These are phyloP conservation scores for Arachnomyces sp. DNA, from an alignment of 2,329 filamentous ascomycete genomes.

Conservation along the genomic window DNA sequence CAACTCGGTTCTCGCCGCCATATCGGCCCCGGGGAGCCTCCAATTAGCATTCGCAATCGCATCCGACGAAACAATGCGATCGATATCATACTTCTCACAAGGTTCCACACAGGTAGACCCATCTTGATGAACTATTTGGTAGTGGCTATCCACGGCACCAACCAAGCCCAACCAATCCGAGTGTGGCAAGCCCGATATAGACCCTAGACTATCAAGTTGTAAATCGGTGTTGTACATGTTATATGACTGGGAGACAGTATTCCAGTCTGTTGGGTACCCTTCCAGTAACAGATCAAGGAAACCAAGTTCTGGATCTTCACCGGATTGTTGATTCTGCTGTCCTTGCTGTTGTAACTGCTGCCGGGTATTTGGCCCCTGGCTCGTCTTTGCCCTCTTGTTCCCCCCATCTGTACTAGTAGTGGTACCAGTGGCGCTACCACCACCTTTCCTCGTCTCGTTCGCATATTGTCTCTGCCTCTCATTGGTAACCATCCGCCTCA, in stretches of 20 bases:
- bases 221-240: constrained; percentile 32
- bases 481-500: constrained; percentile 54
- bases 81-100: constrained; percentile 30
- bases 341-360: constrained; percentile 23
- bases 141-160: constrained; percentile 39
- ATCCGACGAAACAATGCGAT: constrained; percentile 30
- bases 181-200: constrained; percentile 34
- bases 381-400: constrained; percentile 25
- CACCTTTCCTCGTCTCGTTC: constrained; percentile 47
- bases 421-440: constrained; percentile 18
- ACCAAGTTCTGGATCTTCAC: constrained; percentile 21
- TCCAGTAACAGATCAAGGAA: constrained; percentile 30
- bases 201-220: constrained; percentile 35
- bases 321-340: constrained; percentile 8
- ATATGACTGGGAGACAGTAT: constrained; percentile 28
- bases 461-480: constrained; percentile 53
- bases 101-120: constrained; percentile 20
- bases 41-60: constrained; percentile 25
- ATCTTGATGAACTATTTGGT: constrained; percentile 32
- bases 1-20: constrained; percentile 34
- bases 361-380: constrained; percentile 19
- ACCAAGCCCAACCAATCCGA: constrained; percentile 36
- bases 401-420: constrained; percentile 21
- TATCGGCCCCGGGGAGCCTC: constrained; percentile 23
- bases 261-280: constrained; percentile 34